These are phyloP conservation scores for Cercis canadensis DNA, from an alignment of 306 rosid genomes.

Conservation along the genomic window DNA sequence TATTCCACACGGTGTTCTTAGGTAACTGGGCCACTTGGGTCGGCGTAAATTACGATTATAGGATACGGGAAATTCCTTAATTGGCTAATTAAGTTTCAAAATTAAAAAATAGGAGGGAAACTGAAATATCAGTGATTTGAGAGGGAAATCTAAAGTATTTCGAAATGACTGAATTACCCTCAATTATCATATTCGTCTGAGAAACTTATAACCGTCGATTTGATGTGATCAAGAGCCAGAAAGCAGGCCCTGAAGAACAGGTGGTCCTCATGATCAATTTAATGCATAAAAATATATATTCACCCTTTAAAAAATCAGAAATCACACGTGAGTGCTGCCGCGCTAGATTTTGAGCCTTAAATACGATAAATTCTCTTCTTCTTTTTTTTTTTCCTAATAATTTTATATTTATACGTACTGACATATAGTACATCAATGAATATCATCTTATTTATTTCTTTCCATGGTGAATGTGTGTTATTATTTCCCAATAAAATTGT, in stretches of 20 bases:
- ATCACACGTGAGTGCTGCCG: constrained; percentile 43
- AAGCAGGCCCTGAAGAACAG: constrained; percentile 11
- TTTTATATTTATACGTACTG: too few relatives aligned
- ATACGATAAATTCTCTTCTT: too few relatives aligned
- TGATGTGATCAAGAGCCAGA: neutral
- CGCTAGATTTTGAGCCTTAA: constrained; percentile 8
- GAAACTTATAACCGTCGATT: neutral
- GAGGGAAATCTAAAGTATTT: constrained; percentile 23
- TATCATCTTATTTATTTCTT: too few relatives aligned
- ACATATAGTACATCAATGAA: too few relatives aligned
- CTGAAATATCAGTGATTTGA: neutral
- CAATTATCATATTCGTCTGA: neutral
- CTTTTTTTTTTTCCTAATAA: too few relatives aligned
- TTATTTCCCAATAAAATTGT: too few relatives aligned
- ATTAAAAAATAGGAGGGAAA: constrained; percentile 31
- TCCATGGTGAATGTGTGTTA: too few relatives aligned
- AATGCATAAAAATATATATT: constrained; percentile 34
- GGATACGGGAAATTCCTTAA: neutral
- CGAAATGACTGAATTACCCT: constrained; percentile 31
- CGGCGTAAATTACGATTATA: constrained; percentile 54
- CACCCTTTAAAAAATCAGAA: constrained; percentile 22
- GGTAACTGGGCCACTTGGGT: constrained; percentile 30
- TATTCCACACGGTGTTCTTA: constrained; percentile 16
- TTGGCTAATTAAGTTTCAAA: constrained; percentile 33
- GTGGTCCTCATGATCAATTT: constrained; percentile 35